Evolutionary conservation across 106 monocot genomes (phyloP), one percentile per base, ranked within the genome.

Genomic region (Platanthera zijinensis): DNA sequence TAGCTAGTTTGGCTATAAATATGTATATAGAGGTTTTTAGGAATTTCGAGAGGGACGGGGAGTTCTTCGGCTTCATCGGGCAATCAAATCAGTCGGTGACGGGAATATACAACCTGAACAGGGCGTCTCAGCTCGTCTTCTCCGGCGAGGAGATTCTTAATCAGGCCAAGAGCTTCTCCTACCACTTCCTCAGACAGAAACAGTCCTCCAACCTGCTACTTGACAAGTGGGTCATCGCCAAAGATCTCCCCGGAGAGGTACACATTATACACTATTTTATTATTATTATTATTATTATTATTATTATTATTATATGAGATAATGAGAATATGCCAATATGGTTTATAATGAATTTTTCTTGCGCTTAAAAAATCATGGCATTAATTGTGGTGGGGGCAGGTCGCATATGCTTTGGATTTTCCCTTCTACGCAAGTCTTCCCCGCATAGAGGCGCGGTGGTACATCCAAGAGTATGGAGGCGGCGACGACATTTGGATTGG

Each of bases 181-280:
- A 83, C 64, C 56, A 18, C 1, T 99, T 85, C 48, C 87, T 99
- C 0, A 77, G 84, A 74, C 82, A 88, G 32, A 94, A 90, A 67
- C 89, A 87, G 57, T 84, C 82, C 10, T 61, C 18, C 2, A 80
- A 77, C 25, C 54, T 85, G 67, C 86, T 94, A 3, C 46, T 78
- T 2, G 99, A 99, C 77, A 99, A 99, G 71, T 99, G 99, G 99
- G 88, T 99, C 75, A 92, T 99, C 32, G 83, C 92, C 25, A 99
- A 99, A 73, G 94, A 99, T 78, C 71, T 99, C n/a, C 84, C 88
- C 0, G 99, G 94, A 1, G 99, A 99, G 90, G 99, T 97, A 92
- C 49, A 52, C 50, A 69, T 2, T 13, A 57, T n/a, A 4, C 4
- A 57, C 39, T 39, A 39, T 39, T 39, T 3, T 39, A 39, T 39